Evolutionary conservation across 1,284 basidiomycete species (phyloP).

Genomic region (Pseudomicrostroma phylloplanum): DNA sequence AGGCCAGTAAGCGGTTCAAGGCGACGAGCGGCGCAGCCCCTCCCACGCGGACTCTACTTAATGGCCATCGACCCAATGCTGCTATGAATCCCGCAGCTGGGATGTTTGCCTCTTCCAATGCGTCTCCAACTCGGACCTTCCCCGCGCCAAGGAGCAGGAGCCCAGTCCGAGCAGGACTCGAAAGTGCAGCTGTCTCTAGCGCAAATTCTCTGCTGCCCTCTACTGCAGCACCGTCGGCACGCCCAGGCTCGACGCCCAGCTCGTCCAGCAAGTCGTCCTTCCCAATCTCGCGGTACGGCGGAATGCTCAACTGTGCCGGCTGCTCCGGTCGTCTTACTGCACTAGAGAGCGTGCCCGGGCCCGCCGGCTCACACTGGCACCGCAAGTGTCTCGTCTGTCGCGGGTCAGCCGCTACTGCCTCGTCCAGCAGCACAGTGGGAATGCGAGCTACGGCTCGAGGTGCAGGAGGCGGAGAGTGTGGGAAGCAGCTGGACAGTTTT

Average conservation of each 20-base stretch:
- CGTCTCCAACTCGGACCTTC: not conserved
- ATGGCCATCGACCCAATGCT: not conserved
- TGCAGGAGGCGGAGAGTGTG: not conserved
- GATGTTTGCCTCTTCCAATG: not conserved
- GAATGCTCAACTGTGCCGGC: slow-evolving; percentile 1
- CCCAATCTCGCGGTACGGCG: not conserved
- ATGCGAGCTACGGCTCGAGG: not conserved
- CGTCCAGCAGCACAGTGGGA: not conserved
- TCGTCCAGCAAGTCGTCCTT: no score
- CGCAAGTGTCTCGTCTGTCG: slow-evolving; percentile 1
- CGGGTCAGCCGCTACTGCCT: not conserved
- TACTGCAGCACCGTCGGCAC: no score
- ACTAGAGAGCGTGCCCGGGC: slow-evolving; percentile 1
- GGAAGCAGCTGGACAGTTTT: slow-evolving; percentile 4
- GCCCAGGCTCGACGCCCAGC: no score
- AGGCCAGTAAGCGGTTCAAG: slow-evolving; percentile 17
- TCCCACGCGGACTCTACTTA: slow-evolving; percentile 23
- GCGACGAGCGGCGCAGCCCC: slow-evolving; percentile 30
- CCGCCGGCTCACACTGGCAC: not conserved
- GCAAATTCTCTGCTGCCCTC: no score
- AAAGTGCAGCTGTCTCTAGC: no score
- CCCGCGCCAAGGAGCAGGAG: slow-evolving; percentile 3
- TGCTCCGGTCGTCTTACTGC: slow-evolving; percentile 1
- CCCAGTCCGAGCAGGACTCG: no score
- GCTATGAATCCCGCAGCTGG: not conserved